Conservation (phyloP, 208 protist species). For the Acanthamoeba castellanii region DNA sequence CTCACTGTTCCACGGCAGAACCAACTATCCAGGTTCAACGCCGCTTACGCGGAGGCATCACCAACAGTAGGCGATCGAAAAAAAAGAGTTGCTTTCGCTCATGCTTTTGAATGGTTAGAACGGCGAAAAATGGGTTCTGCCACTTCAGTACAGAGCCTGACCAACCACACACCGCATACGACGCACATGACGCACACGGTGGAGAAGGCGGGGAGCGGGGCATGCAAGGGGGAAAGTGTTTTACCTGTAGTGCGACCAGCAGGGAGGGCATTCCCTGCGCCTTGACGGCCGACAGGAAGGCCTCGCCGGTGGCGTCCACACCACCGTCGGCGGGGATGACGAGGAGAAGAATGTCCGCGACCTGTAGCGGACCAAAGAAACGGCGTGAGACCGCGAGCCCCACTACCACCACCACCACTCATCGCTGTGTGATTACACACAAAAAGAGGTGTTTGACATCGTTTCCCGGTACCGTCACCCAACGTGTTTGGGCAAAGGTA, state of each 20-base stretch:
- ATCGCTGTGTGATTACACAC: background rate
- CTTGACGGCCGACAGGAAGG: slow-evolving; percentile 68
- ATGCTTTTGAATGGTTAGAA: slow-evolving; percentile 61
- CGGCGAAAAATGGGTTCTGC: background rate
- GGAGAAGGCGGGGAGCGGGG: background rate
- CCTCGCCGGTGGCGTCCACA: slow-evolving; percentile 55
- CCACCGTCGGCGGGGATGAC: slow-evolving; percentile 45
- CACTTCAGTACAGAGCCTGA: slow-evolving; percentile 43
- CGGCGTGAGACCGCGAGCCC: background rate
- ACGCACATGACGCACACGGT: background rate
- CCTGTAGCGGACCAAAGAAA: background rate
- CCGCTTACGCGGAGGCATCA: slow-evolving; percentile 44
- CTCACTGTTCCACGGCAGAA: slow-evolving; percentile 13
- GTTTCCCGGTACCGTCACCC: background rate
- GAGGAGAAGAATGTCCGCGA: slow-evolving; percentile 62
- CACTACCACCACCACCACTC: background rate
- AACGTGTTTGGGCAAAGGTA: background rate
- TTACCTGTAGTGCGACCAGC: slow-evolving; percentile 69
- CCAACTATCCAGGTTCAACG: background rate
- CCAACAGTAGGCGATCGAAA: background rate
- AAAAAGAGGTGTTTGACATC: background rate
- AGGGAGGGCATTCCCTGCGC: slow-evolving; percentile 69
- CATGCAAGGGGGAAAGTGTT: background rate
- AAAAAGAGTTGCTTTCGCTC: slow-evolving; percentile 26
- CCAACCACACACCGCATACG: background rate